Percentiles rank a stretch among this genome's conserved stretches.
Evolutionary conservation across 2,329 filamentous ascomycete species (phyloP).

Genomic region (Paecilomyces sp.): DNA sequence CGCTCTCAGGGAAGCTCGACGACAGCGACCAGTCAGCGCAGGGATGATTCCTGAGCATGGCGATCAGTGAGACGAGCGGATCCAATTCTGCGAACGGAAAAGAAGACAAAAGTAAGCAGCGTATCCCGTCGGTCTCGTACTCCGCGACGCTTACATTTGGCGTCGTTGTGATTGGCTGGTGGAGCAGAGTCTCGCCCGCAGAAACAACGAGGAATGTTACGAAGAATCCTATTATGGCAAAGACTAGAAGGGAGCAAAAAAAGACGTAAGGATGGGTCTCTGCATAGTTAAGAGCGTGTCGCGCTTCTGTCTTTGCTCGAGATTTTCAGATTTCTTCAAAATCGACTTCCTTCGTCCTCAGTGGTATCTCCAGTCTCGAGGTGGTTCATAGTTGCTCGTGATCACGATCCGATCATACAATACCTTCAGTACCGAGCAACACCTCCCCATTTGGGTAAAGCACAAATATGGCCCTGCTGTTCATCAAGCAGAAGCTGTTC

Average conservation of each 20-base stretch:
- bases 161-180: neutral
- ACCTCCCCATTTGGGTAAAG: neutral
- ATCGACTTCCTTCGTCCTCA: neutral
- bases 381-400: neutral
- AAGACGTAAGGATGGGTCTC: neutral
- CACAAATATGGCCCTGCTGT: slow-evolving; percentile 29
- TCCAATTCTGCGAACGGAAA: neutral
- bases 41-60: neutral
- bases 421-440: neutral
- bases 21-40: neutral
- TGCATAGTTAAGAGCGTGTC: neutral
- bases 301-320: neutral
- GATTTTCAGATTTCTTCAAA: neutral
- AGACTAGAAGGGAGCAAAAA: neutral
- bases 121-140: neutral
- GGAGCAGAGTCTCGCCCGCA: neutral
- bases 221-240: neutral
- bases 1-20: no score
- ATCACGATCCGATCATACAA: neutral
- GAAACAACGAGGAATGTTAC: neutral
- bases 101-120: neutral
- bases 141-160: neutral
- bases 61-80: neutral
- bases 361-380: neutral
- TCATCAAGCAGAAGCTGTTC: slow-evolving; percentile 31